These are phyloP conservation scores for Clathrus columnatus DNA, from an alignment of 768 basidiomycete genomes.

Conservation along the genomic window DNA sequence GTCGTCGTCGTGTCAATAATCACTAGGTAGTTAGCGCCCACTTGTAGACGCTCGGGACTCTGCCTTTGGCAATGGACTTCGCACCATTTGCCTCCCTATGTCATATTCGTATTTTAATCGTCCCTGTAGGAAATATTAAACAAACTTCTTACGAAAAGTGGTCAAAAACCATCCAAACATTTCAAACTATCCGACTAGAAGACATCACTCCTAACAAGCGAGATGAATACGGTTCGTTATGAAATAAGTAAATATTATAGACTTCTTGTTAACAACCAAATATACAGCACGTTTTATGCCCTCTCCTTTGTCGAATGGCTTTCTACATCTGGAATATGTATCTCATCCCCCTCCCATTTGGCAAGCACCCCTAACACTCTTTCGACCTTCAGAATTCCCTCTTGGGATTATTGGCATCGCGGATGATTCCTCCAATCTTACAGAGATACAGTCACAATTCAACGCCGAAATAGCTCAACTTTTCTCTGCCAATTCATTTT, in stretches of 20 bases:
- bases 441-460: constrained; percentile 55
- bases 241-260: neutral
- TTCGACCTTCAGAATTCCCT: constrained; percentile 75
- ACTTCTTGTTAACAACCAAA: neutral
- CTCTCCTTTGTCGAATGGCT: constrained; percentile 61
- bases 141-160: constrained; percentile 64
- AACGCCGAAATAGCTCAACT: constrained; percentile 53
- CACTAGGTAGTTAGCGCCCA: constrained; percentile 1
- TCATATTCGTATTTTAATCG: constrained; percentile 73
- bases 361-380: constrained; percentile 57
- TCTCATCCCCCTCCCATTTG: constrained; percentile 66
- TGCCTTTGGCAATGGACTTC: constrained; percentile 14
- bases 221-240: constrained; percentile 59
- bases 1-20: neutral
- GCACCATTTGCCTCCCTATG: constrained; percentile 69
- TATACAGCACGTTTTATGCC: constrained; percentile 74
- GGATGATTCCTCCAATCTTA: constrained; percentile 43
- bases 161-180: constrained; percentile 61
- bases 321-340: constrained; percentile 72
- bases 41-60: neutral
- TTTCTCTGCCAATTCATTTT: constrained; percentile 58
- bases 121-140: constrained; percentile 76
- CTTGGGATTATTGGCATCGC: constrained; percentile 86
- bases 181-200: constrained; percentile 65
- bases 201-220: constrained; percentile 77